phyloP scores from a whole-genome alignment of 306 rosid species.

The Medicago ruthenica region DNA sequence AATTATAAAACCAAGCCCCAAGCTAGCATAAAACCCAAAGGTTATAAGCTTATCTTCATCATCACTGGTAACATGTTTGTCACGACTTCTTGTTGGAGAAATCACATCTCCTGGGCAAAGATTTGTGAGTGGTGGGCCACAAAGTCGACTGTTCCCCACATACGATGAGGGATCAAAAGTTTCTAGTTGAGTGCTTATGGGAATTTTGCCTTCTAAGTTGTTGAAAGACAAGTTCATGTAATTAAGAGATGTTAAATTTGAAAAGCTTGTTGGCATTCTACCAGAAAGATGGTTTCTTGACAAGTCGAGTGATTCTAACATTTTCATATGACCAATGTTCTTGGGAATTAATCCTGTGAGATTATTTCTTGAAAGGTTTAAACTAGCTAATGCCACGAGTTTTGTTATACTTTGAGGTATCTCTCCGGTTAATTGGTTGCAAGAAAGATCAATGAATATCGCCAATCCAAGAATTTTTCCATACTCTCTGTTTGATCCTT shows the following conservation, averaged over 20 bases:
- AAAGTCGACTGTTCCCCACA: neutral
- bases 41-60: neutral
- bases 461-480: slow-evolving; percentile 29
- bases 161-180: neutral
- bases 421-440: slow-evolving; percentile 42
- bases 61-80: neutral
- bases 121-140: neutral
- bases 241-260: neutral
- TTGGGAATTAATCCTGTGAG: slow-evolving; percentile 40
- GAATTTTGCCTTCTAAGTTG: neutral
- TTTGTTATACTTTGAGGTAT: slow-evolving; percentile 40
- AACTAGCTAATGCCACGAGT: slow-evolving; percentile 36
- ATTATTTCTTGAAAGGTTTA: slow-evolving; percentile 49
- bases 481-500: slow-evolving; percentile 45
- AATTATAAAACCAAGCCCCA: neutral
- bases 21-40: neutral
- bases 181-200: neutral
- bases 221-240: neutral
- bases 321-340: slow-evolving; percentile 39
- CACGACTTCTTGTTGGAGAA: neutral
- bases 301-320: slow-evolving; percentile 42
- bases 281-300: slow-evolving; percentile 41
- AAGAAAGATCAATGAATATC: slow-evolving; percentile 49
- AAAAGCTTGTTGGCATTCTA: slow-evolving; percentile 18
- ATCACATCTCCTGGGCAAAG: neutral